These are phyloP conservation scores for Domatiomyces globalis DNA, from an alignment of 2,329 filamentous ascomycete genomes.

Conservation along the genomic window DNA sequence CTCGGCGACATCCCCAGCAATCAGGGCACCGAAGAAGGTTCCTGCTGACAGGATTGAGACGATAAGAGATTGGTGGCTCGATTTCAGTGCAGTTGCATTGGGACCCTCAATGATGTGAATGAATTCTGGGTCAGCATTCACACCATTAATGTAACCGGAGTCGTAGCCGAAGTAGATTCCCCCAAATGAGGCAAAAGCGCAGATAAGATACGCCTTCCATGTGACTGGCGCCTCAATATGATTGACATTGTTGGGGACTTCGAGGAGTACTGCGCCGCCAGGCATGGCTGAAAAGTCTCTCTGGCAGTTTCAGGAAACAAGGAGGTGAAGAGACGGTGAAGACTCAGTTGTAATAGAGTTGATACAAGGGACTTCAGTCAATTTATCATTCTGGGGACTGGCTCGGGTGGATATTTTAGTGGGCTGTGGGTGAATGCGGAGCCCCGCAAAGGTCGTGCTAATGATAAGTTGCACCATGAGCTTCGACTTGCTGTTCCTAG, in stretches of 20 bases:
- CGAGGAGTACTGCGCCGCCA: slow-evolving; percentile 1
- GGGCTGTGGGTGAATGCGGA: too few relatives aligned
- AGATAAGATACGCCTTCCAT: slow-evolving; percentile 45
- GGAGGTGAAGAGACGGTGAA: too few relatives aligned
- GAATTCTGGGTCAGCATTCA: slow-evolving; percentile 37
- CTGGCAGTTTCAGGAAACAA: too few relatives aligned
- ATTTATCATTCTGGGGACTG: too few relatives aligned
- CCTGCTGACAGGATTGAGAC: slow-evolving; percentile 63
- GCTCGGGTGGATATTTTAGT: too few relatives aligned
- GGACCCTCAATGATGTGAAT: slow-evolving; percentile 25
- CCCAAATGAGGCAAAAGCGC: slow-evolving; percentile 46
- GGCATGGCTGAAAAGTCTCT: too few relatives aligned
- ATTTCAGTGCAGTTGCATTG: slow-evolving; percentile 25
- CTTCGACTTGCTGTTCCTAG: too few relatives aligned
- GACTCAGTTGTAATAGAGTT: too few relatives aligned
- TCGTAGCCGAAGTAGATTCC: slow-evolving; percentile 49
- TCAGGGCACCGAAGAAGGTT: slow-evolving; percentile 66
- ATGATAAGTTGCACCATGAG: too few relatives aligned
- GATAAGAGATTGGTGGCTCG: slow-evolving; percentile 45
- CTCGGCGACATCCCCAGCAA: slow-evolving; percentile 65
- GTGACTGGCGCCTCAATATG: slow-evolving; percentile 47
- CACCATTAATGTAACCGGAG: slow-evolving; percentile 41
- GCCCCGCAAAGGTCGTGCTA: too few relatives aligned
- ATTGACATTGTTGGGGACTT: slow-evolving; percentile 28
- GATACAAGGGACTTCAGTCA: too few relatives aligned